phyloP scores from a whole-genome alignment of 2,329 filamentous ascomycete genomes.

The Alternaria panax region DNA sequence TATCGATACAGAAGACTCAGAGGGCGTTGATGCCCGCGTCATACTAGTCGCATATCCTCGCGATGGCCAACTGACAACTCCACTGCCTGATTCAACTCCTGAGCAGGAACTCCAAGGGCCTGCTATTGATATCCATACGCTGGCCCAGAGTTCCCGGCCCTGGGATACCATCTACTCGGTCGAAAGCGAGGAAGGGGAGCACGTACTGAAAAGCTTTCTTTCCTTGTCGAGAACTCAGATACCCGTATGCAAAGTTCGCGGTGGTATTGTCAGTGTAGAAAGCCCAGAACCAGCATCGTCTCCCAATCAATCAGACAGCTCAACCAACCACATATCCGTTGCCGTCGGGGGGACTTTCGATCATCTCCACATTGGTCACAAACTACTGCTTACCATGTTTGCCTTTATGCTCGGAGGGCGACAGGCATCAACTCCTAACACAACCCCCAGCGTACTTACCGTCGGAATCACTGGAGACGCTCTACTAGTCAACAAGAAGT shows the following conservation, averaged over 20 bases:
- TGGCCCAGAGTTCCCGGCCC: conserved; percentile 59
- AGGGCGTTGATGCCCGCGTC: conserved; percentile 78
- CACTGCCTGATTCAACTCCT: conserved; percentile 32
- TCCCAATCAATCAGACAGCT: conserved; percentile 2
- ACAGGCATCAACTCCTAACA: conserved; percentile 17
- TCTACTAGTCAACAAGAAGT: conserved; percentile 88
- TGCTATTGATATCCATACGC: conserved; percentile 57
- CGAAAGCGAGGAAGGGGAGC: conserved; percentile 69
- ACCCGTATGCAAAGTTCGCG: conserved; percentile 46
- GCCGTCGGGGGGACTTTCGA: conserved; percentile 95
- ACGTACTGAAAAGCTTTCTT: conserved; percentile 60
- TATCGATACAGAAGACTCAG: conserved; percentile 69
- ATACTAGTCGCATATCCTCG: conserved; percentile 71
- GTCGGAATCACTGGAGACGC: conserved; percentile 90
- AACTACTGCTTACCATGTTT: conserved; percentile 90
- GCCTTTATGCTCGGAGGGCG: conserved; percentile 69
- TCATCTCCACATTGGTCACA: conserved; percentile 93
- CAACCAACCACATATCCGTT: conserved; percentile 65
- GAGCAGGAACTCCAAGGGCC: conserved; percentile 55
- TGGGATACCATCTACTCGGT: conserved; percentile 74
- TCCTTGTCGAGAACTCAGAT: conserved; percentile 34
- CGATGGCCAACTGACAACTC: conserved; percentile 35
- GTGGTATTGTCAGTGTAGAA: conserved; percentile 43
- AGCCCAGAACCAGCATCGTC: conserved; percentile 5
- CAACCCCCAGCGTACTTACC: conserved; percentile 65